Base-by-base conservation (phyloP, 2,329 filamentous ascomycete genomes). In the Esteya vermicola region DNA sequence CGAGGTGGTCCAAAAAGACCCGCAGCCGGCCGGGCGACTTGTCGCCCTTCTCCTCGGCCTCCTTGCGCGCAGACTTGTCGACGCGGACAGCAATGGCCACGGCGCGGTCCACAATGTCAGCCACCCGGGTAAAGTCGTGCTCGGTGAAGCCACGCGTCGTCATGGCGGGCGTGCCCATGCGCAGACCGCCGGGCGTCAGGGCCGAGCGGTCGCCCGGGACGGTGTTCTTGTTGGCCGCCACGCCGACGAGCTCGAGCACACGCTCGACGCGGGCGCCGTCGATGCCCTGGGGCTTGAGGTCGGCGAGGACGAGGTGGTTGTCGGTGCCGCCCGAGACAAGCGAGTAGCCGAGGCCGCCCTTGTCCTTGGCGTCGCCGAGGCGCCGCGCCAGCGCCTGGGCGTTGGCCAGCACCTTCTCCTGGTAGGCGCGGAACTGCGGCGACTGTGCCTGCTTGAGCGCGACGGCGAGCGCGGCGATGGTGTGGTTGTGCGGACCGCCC, bases 171-270 rank as follows among this genome's bases (percentile, higher is more conserved):
- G 89, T 91, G 41, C 91, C 91, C 64, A 98, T 88, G 49, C 91
- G 81, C 48, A 98, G 71, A 47, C 91, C 91, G 49, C 89, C 89
- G 13, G 91, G 91, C 48, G 89, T 85, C 55, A 98, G 74, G 1
- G 91, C 91, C 1, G 86, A 94, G 57, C 81, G 85, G 63, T 98
- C 91, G 33, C 89, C 91, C 1, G 91, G 91, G 0, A 95, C 89
- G 8, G 91, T 95, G 67, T 98, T 98, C 73, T 98, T 98, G 72
- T 98, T 98, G 57, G 84, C 82, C n/a, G 91, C 91, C 39, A 96
- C 89, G 52, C 89, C 89, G 49, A 93, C 85, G 35, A 93, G 75
- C 59, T 95, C 88, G 20, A 95, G 72, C 14, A 94, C 78, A 35
- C 85, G 79, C 66, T 95, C 88, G 13, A 94, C 85, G 39, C 88